Base-by-base conservation (phyloP, 2,329 filamentous ascomycete genomes). In the Dissoconium aciculare region DNA sequence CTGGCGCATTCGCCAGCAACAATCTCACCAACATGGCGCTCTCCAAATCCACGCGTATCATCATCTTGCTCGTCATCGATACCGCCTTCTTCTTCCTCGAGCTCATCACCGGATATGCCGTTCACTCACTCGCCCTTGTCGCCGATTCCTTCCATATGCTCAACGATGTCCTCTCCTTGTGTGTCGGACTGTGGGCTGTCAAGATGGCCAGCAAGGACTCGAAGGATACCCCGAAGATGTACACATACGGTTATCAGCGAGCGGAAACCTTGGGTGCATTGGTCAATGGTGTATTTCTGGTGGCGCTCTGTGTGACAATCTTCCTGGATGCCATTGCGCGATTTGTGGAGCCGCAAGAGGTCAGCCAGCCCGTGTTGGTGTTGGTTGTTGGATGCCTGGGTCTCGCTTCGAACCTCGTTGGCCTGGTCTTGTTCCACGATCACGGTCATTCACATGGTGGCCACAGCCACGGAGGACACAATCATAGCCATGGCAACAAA, bases 91-190 rank as follows among this genome's bases (percentile, higher is more conserved):
- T 98, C 60, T 58, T 93, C 28, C 63, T 95, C 35, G 89, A 98
- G 59, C 61, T 98, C 38, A 73, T 78, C 35, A 74, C 78, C 38
- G 87, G 89, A 38, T 82, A 93, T 63, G 63, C 77, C 40, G 83
- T 92, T 37, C 78, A 85, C 52, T 95, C 89, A 11, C 70, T 98
- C 45, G 89, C 89, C 21, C 69, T 98, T 36, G 84, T 91, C 52
- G 89, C 89, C 32, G 89, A 98, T 62, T 84, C 89, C 37, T 98
- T 98, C 57, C 89, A 98, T 60, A 98, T 98, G 89, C 67, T 98
- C 38, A 98, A 98, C 63, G 89, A 98, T 70, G 89, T 98, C 46
- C 77, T 98, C 38, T 95, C 89, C 1, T 64, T 98, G 10, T 69
- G 77, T 34, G 87, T 98, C 39, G 89, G 89, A 41, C 59, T 95